A percentile compares a stretch with the other conserved stretches of the same genome.
Evolutionary conservation across 1,139 yeast genomes (phyloP).

Genomic region (Magnusiomyces suaveolens): DNA sequence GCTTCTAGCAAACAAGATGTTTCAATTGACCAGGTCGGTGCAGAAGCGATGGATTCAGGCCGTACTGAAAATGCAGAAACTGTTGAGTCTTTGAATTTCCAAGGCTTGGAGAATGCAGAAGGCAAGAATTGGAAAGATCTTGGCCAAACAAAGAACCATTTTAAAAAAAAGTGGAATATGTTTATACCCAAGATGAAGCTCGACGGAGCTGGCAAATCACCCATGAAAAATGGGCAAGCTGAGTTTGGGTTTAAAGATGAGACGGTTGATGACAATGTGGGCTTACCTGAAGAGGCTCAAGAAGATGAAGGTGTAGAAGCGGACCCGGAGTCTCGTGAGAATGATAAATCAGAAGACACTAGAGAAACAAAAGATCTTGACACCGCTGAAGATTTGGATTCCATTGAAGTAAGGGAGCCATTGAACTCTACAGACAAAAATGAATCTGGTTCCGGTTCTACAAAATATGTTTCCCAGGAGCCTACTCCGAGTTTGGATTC

Average conservation of each 20-base stretch:
- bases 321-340: neutral
- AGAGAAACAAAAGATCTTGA: neutral
- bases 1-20: no score
- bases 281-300: neutral
- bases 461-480: neutral
- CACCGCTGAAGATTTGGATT: neutral
- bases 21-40: no score
- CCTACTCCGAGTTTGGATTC: neutral
- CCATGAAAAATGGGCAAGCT: no score
- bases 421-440: neutral
- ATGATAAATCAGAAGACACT: neutral
- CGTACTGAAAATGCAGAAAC: neutral
- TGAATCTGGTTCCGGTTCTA: neutral
- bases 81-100: neutral
- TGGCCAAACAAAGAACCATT: neutral
- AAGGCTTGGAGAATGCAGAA: conserved; percentile 3
- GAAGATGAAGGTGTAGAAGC: neutral
- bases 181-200: neutral
- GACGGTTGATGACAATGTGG: neutral
- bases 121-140: neutral
- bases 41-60: no score
- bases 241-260: no score
- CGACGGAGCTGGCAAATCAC: no score
- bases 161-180: neutral
- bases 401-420: neutral